phyloP scores from a whole-genome alignment of 495 filamentous ascomycete species.

The Sabuloglossum arenarium region DNA sequence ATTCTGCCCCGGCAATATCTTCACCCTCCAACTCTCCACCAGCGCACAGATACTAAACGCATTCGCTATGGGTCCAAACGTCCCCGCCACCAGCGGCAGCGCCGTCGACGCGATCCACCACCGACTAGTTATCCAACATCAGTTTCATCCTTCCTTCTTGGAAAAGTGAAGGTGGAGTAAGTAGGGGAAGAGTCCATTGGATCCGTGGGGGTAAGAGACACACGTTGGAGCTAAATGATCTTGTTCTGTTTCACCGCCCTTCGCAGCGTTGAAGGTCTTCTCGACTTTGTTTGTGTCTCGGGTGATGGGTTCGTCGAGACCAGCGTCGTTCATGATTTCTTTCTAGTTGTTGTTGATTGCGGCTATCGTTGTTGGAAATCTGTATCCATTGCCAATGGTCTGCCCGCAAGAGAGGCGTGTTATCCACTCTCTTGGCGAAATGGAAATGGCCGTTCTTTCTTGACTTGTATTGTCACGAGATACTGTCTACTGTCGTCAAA shows the following conservation, averaged over 20 bases:
- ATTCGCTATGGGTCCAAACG: conserved; percentile 66
- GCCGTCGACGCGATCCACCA: conserved; percentile 81
- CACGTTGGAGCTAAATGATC: conserved; percentile 13
- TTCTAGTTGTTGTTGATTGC: too few relatives aligned
- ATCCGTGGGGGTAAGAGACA: conserved; percentile 7
- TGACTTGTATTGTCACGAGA: too few relatives aligned
- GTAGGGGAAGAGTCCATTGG: too few relatives aligned
- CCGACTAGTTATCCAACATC: conserved; percentile 23
- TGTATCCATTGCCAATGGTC: too few relatives aligned
- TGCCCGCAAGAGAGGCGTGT: too few relatives aligned
- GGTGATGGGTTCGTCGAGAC: conserved; percentile 30
- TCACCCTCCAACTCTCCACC: conserved; percentile 49
- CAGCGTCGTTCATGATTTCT: conserved; percentile 38
- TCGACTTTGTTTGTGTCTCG: conserved; percentile 28
- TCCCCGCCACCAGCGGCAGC: conserved; percentile 64
- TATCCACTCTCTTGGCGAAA: too few relatives aligned
- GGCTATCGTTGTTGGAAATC: too few relatives aligned
- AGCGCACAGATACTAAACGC: conserved; percentile 67
- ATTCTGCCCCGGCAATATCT: conserved; percentile 27
- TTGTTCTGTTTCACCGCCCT: conserved; percentile 14
- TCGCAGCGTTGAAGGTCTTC: conserved; percentile 12
- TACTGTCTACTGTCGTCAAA: too few relatives aligned
- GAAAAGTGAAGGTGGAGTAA: too few relatives aligned
- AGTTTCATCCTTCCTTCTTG: too few relatives aligned
- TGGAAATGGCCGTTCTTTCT: too few relatives aligned